Evolutionary conservation across 2,329 filamentous ascomycete genomes (phyloP), one percentile per base, ranked within the genome.

Genomic region (Trichoderma pleuroti): DNA sequence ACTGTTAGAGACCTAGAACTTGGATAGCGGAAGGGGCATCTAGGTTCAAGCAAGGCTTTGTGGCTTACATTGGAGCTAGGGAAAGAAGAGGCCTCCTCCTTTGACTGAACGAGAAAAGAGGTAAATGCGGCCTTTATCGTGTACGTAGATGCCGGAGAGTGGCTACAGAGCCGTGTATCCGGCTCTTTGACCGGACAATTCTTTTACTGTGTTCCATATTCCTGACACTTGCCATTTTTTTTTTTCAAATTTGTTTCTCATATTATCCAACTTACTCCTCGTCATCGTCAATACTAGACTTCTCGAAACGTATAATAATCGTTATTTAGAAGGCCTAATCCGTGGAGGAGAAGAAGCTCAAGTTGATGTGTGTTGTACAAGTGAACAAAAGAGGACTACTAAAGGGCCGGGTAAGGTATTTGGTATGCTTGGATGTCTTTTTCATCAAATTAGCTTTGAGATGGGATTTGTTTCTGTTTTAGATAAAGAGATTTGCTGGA

Each of bases 171-270:
- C 18, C 4, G 4, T 10, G n/a, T 42, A 42, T 42, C 18, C 18
- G 8, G 1, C 39, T 42, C 39, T 10, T n/a, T n/a, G 4, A n/a
- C 18, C n/a, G 0, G 1, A 5, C 8, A 0, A 42, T n/a, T 10
- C 16, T 42, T 10, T 42, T 42, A 1, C 4, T n/a, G 18, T n/a
- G 1, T 10, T 42, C 39, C 8, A 10, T 42, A 10, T 42, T 42
- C 8, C 4, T n/a, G 7, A 9, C 14, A 7, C 8, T 9, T 42
- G 18, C 7, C 16, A 16, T 16, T 18, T 39, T 8, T 8, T 0
- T 39, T 42, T 18, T 42, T 42, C 16, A 9, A 18, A 9, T 42
- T 42, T 18, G 4, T n/a, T n/a, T 42, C 36, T 18, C 4, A 3
- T 39, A 8, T 39, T 4, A 18, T 39, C 16, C 16, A 0, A 39